Conservation (phyloP, 2,329 filamentous ascomycete species). For the Alternaria arbusti region DNA sequence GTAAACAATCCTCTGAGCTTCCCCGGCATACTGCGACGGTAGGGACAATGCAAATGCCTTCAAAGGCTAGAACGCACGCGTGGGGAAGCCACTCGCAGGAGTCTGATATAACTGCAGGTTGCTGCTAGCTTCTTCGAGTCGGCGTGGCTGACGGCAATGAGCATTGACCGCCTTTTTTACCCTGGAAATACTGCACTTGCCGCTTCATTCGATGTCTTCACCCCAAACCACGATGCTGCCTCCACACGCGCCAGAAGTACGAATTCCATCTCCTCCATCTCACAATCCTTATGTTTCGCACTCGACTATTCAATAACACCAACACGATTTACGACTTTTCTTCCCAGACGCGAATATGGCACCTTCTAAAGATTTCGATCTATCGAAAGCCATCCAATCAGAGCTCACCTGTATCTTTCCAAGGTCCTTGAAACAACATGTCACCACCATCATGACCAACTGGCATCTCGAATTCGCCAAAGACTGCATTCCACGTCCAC, state of each 20-base stretch:
- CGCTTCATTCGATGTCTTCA: background rate
- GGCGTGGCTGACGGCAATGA: background rate
- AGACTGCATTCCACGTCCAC: slow-evolving; percentile 2
- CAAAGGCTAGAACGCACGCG: background rate
- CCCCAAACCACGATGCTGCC: slow-evolving; percentile 5
- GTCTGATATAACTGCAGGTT: background rate
- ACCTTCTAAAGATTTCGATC: background rate
- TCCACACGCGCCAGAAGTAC: background rate
- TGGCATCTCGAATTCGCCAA: slow-evolving; percentile 1
- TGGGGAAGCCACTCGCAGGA: background rate
- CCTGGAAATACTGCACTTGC: slow-evolving; percentile 2
- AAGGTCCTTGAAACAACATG: background rate
- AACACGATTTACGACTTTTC: background rate
- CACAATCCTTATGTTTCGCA: too few relatives aligned
- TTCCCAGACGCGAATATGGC: background rate
- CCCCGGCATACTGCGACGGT: background rate
- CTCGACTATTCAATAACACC: background rate
- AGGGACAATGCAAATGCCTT: background rate
- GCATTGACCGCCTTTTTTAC: slow-evolving; percentile 8
- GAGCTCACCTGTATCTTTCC: background rate
- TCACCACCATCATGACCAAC: slow-evolving; percentile 4
- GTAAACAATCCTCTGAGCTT: background rate
- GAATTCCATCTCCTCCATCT: background rate
- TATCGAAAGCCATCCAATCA: background rate
- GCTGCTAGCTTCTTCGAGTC: slow-evolving; percentile 5